These are phyloP conservation scores for Solanum habrochaites DNA, from an alignment of 257 asterid species.

Conservation along the genomic window DNA sequence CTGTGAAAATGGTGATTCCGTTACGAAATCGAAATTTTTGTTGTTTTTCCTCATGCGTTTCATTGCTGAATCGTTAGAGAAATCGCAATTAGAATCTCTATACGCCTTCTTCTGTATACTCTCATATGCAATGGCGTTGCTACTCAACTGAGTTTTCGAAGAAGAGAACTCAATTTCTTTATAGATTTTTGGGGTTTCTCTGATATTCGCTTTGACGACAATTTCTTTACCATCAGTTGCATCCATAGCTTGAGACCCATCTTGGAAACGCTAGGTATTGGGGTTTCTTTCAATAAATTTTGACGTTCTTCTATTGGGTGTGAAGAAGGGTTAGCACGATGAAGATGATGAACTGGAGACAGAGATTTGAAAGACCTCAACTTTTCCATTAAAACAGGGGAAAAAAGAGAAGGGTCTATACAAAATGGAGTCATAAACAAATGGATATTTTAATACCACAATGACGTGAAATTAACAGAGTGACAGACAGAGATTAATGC, in stretches of 20 bases:
- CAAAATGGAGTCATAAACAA: neutral
- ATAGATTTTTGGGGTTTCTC: neutral
- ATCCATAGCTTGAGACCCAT: neutral
- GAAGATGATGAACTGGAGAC: neutral
- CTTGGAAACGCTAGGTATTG: neutral
- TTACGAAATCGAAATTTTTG: conserved; percentile 29
- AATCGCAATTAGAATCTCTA: conserved; percentile 39
- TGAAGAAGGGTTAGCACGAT: neutral
- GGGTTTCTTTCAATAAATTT: conserved; percentile 2
- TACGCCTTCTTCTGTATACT: conserved; percentile 3
- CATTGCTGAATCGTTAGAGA: conserved; percentile 28
- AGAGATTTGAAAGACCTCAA: conserved; percentile 17
- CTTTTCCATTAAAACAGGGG: conserved; percentile 6
- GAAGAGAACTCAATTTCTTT: neutral
- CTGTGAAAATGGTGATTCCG: conserved; percentile 28
- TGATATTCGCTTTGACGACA: neutral
- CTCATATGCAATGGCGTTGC: neutral
- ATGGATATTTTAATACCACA: neutral
- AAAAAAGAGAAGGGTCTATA: neutral
- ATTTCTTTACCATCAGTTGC: conserved; percentile 5
- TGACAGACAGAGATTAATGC: neutral
- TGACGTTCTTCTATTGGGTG: conserved; percentile 12
- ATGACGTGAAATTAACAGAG: neutral
- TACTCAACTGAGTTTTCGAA: neutral
- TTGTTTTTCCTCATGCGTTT: neutral